These are phyloP conservation scores for Acacia concinna DNA, from an alignment of 331 rosid species.

Conservation along the genomic window DNA sequence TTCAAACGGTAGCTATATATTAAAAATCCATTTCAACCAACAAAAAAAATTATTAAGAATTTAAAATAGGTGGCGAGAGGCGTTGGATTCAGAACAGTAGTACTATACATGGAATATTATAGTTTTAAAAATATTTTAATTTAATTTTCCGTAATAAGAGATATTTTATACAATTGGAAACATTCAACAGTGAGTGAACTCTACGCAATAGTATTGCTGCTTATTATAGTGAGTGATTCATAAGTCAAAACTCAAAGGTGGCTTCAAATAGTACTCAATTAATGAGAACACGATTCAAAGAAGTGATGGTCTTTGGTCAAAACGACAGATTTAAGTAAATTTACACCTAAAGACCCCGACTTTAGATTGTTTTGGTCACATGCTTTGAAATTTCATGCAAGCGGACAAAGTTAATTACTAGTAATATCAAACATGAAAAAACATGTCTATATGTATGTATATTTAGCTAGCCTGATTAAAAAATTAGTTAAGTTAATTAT, in stretches of 20 bases:
- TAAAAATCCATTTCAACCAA: not conserved
- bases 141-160: too few relatives aligned
- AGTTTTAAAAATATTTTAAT: not conserved
- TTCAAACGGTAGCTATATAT: not conserved
- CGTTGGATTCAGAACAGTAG: not conserved
- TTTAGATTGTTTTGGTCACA: not conserved
- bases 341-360: not conserved
- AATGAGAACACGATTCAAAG: conserved; percentile 3
- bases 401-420: too few relatives aligned
- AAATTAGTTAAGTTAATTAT: too few relatives aligned
- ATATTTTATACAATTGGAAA: not conserved
- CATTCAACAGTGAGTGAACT: not conserved
- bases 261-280: not conserved
- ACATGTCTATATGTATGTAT: too few relatives aligned
- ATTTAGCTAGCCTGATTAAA: too few relatives aligned
- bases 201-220: not conserved
- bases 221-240: not conserved
- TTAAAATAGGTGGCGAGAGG: not conserved
- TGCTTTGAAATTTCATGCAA: not conserved
- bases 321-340: not conserved
- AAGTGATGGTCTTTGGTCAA: conserved; percentile 19
- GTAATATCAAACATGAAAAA: not conserved
- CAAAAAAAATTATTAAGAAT: not conserved
- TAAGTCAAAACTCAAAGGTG: not conserved
- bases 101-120: not conserved